Evolutionary conservation across 352 stramenopile genomes (phyloP).

Genomic region (Phytophthora meadii): DNA sequence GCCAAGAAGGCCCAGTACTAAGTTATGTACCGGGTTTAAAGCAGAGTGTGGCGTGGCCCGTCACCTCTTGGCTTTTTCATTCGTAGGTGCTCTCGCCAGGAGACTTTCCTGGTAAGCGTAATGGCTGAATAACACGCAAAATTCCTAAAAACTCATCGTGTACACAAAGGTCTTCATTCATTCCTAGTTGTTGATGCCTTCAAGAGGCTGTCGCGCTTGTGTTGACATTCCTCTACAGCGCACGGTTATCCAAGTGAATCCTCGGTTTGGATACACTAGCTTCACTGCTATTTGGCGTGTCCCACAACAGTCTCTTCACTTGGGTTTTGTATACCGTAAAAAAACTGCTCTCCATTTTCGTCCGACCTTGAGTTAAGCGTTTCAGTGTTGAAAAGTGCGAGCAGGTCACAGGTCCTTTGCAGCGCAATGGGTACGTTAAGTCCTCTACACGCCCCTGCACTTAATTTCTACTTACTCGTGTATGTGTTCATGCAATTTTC

Average conservation of each 20-base stretch:
- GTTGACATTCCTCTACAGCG: too few relatives aligned
- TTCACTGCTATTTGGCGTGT: constrained; percentile 11
- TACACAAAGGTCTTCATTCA: not conserved
- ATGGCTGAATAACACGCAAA: constrained; percentile 54
- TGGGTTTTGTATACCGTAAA: constrained; percentile 18
- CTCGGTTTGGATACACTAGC: constrained; percentile 3
- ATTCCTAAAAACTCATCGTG: constrained; percentile 11
- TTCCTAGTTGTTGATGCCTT: too few relatives aligned
- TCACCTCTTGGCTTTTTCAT: constrained; percentile 16
- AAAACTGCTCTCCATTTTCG: constrained; percentile 37
- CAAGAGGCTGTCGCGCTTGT: too few relatives aligned
- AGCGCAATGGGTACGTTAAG: constrained; percentile 26
- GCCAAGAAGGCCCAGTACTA: constrained; percentile 99
- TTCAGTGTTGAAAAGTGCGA: constrained; percentile 23
- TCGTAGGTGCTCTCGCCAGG: constrained; percentile 38
- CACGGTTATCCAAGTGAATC: constrained; percentile 9
- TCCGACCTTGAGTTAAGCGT: constrained; percentile 23
- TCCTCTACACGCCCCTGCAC: not conserved
- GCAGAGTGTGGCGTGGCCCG: constrained; percentile 15
- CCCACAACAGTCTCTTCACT: constrained; percentile 2
- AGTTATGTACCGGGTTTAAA: constrained; percentile 25
- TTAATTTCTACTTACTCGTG: constrained; percentile 1
- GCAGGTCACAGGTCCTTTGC: not conserved
- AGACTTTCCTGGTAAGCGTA: constrained; percentile 33
- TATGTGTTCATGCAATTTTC: constrained; percentile 1